Conservation (phyloP, 805 yeast genomes). For the Diddensiella caesifluorescens region DNA sequence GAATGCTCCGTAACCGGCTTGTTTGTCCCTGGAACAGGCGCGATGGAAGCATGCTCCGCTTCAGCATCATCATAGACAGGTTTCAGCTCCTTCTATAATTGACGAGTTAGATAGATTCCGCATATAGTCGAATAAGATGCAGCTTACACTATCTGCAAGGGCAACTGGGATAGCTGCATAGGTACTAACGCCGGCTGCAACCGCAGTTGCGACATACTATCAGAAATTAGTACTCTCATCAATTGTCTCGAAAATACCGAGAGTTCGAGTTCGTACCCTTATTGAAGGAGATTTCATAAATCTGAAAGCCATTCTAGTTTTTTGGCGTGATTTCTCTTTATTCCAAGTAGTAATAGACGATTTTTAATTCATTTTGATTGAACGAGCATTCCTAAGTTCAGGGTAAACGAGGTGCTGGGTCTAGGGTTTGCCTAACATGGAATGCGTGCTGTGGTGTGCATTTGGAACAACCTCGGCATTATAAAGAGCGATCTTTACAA, state of each 20-base stretch:
- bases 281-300: too few species aligned
- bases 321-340: too few species aligned
- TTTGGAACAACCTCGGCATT: too few species aligned
- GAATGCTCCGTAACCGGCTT: conserved; percentile 16
- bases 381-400: too few species aligned
- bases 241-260: not conserved
- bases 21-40: conserved; percentile 29
- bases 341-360: too few species aligned
- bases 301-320: too few species aligned
- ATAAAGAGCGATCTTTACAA: too few species aligned
- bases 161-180: conserved; percentile 15
- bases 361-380: too few species aligned
- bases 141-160: conserved; percentile 15
- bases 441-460: too few species aligned
- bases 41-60: conserved; percentile 15
- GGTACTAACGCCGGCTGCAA: conserved; percentile 9
- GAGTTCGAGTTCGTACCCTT: not conserved
- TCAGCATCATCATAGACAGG: conserved; percentile 31
- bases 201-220: conserved; percentile 4
- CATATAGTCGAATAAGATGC: not conserved
- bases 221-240: not conserved
- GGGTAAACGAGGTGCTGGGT: too few species aligned
- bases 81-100: conserved; percentile 11
- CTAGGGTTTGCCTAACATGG: too few species aligned
- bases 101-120: not conserved